Percentiles rank a stretch among this genome's conserved stretches.
phyloP scores from a whole-genome alignment of 805 yeast species.

The Myxozyma monticola region DNA sequence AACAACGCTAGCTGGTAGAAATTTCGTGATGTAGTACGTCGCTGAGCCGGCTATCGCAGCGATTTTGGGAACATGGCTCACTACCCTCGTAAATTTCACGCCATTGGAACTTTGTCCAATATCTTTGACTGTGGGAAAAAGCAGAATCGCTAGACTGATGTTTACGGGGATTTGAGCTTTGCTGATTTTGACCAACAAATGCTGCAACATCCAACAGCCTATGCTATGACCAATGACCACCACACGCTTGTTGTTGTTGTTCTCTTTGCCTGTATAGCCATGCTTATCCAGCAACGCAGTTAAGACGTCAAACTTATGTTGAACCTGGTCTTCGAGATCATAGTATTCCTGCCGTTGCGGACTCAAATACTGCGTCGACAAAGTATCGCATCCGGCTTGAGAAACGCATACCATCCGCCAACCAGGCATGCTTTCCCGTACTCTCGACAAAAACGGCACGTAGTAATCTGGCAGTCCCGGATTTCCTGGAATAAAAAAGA shows the following conservation, averaged over 20 bases:
- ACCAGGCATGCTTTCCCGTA: slow-evolving; percentile 47
- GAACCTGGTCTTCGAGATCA: slow-evolving; percentile 54
- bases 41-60: slow-evolving; percentile 37
- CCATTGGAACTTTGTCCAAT: slow-evolving; percentile 53
- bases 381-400: slow-evolving; percentile 57
- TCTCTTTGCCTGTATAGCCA: slow-evolving; percentile 7
- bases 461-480: slow-evolving; percentile 74
- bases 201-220: slow-evolving; percentile 64
- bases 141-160: slow-evolving; percentile 54
- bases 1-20: slow-evolving; percentile 34
- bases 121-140: slow-evolving; percentile 70
- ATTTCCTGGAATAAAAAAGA: slow-evolving; percentile 71
- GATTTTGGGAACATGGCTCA: slow-evolving; percentile 21
- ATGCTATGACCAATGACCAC: slow-evolving; percentile 67
- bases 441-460: slow-evolving; percentile 49
- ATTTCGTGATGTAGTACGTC: slow-evolving; percentile 28
- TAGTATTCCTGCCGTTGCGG: slow-evolving; percentile 36
- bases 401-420: slow-evolving; percentile 61
- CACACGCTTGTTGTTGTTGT: slow-evolving; percentile 40
- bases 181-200: slow-evolving; percentile 43
- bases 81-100: slow-evolving; percentile 35
- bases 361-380: not conserved
- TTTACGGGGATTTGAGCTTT: slow-evolving; percentile 34
- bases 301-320: slow-evolving; percentile 58
- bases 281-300: slow-evolving; percentile 35